These are phyloP conservation scores for Kingdonia uniflora DNA, from an alignment of 164 flowering plant species.

Conservation along the genomic window DNA sequence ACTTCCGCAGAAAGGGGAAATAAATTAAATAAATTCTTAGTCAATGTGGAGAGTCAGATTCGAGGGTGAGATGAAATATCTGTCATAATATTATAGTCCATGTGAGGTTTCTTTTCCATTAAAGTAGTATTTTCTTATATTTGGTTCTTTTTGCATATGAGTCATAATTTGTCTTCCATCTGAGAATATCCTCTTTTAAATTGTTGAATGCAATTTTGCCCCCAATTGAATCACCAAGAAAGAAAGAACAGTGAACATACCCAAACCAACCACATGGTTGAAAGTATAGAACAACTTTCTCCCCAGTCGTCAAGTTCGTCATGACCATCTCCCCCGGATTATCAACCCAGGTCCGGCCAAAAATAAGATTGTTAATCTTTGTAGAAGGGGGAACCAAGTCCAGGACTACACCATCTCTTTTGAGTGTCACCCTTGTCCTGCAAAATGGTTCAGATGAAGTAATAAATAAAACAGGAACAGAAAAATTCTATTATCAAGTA, in stretches of 20 bases:
- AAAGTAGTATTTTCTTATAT: too few species aligned
- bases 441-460: constrained; percentile 6
- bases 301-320: constrained; percentile 54
- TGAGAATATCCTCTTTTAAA: too few species aligned
- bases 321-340: constrained; percentile 80
- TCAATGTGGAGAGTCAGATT: too few species aligned
- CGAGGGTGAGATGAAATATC: too few species aligned
- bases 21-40: too few species aligned
- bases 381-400: constrained; percentile 76
- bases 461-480: too few species aligned
- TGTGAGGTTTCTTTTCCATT: too few species aligned
- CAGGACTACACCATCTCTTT: constrained; percentile 27
- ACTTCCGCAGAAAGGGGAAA: too few species aligned
- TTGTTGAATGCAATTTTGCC: too few species aligned
- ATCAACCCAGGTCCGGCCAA: constrained; percentile 88
- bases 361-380: constrained; percentile 71
- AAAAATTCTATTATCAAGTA: neutral
- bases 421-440: constrained; percentile 66
- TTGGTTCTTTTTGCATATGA: too few species aligned
- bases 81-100: too few species aligned
- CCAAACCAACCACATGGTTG: constrained; percentile 50
- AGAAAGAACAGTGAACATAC: constrained; percentile 13
- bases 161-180: neutral
- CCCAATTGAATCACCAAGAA: too few species aligned
- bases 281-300: constrained; percentile 38